Base-by-base conservation (phyloP, 345 rosid species). In the Sonneratia alba region DNA sequence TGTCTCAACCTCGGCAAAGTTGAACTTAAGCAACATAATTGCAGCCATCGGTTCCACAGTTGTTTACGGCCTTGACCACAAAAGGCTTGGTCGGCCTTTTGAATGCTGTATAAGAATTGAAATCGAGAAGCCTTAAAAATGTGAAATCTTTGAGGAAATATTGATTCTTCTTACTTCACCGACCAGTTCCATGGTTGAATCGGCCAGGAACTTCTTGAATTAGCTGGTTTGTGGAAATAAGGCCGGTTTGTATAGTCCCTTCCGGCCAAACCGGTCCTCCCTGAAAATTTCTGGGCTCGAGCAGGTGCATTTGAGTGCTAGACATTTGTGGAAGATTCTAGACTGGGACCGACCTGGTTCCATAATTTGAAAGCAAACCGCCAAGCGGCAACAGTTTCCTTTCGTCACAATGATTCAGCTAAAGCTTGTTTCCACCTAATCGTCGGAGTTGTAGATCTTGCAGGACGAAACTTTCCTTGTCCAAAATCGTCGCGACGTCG, bases 1-100 rank as follows among this genome's bases (percentile, higher is more conserved):
- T 27, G 32, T 47, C 14, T 47, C 51, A 47, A 47, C 51, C 32
- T 27, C 1, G 13, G 49, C 10, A 3, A 7, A 19, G 45, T 9
- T 32, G 71, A 77, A 72, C 69, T 64, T 57, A 49, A 69, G 79
- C 2, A 78, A 71, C 81, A 18, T 86, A 92, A 91, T 92, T 92
- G 89, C 83, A 92, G 67, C 96, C 96, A 75, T 83, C 88, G 1
- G 32, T 27, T 27, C 32, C 32, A 27, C 32, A 27, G 32, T 27
- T 27, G 32, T 27, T 27, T 27, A 27, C 32, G 32, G 32, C 32
- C 32, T 27, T 1, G 32, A 27, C 32, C 32, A 27, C 32, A 27
- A 27, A 27, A 27, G 32, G 32, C 32, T 27, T 27, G 32, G 32
- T 27, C 32, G 1, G 1, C 32, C 32, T 27, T 27, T 27, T 27